Conservation (phyloP, 441 rosid species). For the Pelargonium fulgidum region DNA sequence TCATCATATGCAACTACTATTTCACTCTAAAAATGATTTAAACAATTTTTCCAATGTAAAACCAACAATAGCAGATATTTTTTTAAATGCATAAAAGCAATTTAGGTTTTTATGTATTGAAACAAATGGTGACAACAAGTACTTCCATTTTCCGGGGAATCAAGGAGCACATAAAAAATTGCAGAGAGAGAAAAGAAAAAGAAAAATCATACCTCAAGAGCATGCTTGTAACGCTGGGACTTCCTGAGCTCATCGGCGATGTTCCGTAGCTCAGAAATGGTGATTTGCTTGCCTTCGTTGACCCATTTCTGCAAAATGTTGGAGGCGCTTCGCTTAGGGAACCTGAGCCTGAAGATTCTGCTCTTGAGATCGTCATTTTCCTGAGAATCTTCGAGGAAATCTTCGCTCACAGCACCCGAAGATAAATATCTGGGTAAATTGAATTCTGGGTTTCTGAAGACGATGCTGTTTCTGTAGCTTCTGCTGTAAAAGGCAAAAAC, state of each 20-base stretch:
- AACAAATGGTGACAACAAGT: not conserved
- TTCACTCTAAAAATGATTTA: too few relatives aligned
- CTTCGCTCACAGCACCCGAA: constrained; percentile 33
- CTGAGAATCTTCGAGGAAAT: constrained; percentile 33
- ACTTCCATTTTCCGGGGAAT: constrained; percentile 44
- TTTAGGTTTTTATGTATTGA: not conserved
- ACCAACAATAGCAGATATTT: not conserved
- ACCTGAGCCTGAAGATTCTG: constrained; percentile 64
- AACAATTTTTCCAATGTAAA: not conserved
- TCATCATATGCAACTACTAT: too few relatives aligned
- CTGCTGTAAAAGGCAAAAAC: not conserved
- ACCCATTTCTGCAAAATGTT: constrained; percentile 74
- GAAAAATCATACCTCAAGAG: constrained; percentile 16
- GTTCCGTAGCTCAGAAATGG: constrained; percentile 10
- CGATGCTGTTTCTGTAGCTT: constrained; percentile 27
- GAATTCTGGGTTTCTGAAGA: constrained; percentile 14
- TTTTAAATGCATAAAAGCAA: not conserved
- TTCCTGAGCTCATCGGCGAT: not conserved
- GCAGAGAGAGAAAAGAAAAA: not conserved
- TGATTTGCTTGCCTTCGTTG: constrained; percentile 55
- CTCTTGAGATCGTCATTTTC: constrained; percentile 56
- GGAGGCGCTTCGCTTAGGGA: constrained; percentile 76
- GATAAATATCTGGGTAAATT: constrained; percentile 35
- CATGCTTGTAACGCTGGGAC: constrained; percentile 6
- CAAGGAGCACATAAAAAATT: constrained; percentile 45